Conservation (phyloP, 2,329 filamentous ascomycete genomes). For the Penicillium expansum region DNA sequence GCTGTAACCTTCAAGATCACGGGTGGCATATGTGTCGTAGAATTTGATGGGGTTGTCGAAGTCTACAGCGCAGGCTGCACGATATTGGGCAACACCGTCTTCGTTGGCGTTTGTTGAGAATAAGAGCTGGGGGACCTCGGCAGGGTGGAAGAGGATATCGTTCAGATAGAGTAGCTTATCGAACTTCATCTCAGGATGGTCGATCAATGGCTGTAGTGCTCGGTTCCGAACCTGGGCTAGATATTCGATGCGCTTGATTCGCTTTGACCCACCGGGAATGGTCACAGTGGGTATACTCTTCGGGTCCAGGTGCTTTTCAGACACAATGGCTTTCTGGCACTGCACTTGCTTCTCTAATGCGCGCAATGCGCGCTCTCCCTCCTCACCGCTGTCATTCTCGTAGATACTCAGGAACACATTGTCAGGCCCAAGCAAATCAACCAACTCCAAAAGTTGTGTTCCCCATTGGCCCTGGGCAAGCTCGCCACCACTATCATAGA, state of each 20-base stretch:
- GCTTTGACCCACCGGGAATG: conserved; percentile 60
- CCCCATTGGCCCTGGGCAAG: conserved; percentile 66
- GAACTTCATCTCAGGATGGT: conserved; percentile 44
- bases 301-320: conserved; percentile 59
- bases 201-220: conserved; percentile 62
- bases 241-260: conserved; percentile 71
- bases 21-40: conserved; percentile 73
- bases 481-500: conserved; percentile 62
- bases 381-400: conserved; percentile 64
- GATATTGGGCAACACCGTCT: conserved; percentile 57
- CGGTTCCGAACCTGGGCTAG: conserved; percentile 71
- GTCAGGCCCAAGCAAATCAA: conserved; percentile 63
- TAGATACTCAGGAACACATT: conserved; percentile 73
- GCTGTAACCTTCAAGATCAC: conserved; percentile 66
- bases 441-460: conserved; percentile 56
- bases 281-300: conserved; percentile 57
- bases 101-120: conserved; percentile 58
- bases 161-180: conserved; percentile 63
- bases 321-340: conserved; percentile 56
- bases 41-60: conserved; percentile 71
- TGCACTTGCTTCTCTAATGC: conserved; percentile 52
- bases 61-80: conserved; percentile 72
- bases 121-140: conserved; percentile 60
- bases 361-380: conserved; percentile 54
- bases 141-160: conserved; percentile 62